Evolutionary conservation across 805 yeast genomes (phyloP), one percentile per base, ranked within the genome.

Genomic region (Sungouiozyma intestinalis): DNA sequence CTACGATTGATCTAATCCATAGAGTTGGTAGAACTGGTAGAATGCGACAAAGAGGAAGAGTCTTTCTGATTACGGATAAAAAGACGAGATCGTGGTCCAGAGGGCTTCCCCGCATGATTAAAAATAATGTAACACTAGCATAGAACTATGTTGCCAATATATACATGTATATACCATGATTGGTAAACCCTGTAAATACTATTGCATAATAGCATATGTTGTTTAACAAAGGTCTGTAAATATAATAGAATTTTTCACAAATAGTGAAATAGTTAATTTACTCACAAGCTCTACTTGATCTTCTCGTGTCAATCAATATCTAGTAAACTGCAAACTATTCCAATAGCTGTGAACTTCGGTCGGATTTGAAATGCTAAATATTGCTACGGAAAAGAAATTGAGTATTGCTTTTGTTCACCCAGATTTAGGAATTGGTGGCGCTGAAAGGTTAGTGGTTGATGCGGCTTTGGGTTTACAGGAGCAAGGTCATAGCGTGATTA

Each of bases 381-480:
- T 6, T 24, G 6, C 11, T 7, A 24, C 6, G 6, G 29, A 11
- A 11, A 24, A 24, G 29, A 24, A 24, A 24, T 54, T 74, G 71
- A 77, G 69, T 45, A 72, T 90, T 31, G 96, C 96, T 1, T 85
- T 92, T 52, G 64, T 92, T 3, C 98, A 92, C 57, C 98, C 98
- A 0, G 98, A 92, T 64, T 66, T 92, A 41, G 98, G 98, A 0
- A 90, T 90, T 44, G 98, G 87, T 50, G 99, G 99, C 3, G 99
- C 99, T 1, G 99, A 92, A 58, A 71, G 99, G 45, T 71, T 94
- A n/a, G 87, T 92, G 2, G 95, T 92, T 1, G 99, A 92, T 63
- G 87, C 94, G 2, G 98, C 97, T 0, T 67, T 86, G 3, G 95
- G 95, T 0, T 65, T 92, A 20, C 86, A 90, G 55, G 70, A 76